Conservation (phyloP, 306 rosid genomes). For the Cucurbita ficifolia region DNA sequence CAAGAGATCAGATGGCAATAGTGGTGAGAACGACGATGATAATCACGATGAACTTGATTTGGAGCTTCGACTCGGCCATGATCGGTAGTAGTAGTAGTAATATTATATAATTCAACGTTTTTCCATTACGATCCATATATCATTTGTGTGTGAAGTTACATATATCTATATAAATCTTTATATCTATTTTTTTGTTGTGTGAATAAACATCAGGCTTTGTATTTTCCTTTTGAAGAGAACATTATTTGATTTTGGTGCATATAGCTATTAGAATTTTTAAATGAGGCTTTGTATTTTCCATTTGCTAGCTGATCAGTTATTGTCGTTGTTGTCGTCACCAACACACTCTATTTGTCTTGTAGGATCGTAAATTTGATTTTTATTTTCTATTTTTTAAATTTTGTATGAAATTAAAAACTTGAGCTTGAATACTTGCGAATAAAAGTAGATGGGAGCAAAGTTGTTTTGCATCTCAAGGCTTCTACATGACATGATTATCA, state of each 20-base stretch:
- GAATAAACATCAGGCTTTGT: background rate
- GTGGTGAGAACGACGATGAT: background rate
- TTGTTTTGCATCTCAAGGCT: background rate
- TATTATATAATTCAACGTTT: background rate
- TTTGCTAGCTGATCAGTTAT: too few relatives aligned
- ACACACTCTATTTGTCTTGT: background rate
- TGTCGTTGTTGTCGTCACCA: background rate
- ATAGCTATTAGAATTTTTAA: background rate
- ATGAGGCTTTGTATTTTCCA: too few relatives aligned
- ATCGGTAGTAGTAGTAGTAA: slow-evolving; percentile 20
- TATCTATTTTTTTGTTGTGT: background rate
- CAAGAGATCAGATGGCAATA: slow-evolving; percentile 12
- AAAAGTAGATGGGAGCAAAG: background rate
- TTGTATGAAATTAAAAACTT: background rate
- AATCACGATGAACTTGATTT: slow-evolving; percentile 40
- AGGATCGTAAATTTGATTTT: background rate
- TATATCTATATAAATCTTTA: background rate
- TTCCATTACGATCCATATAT: background rate
- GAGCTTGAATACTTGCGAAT: background rate
- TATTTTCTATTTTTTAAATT: background rate
- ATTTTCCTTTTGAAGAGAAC: slow-evolving; percentile 3
- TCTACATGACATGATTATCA: slow-evolving; percentile 2
- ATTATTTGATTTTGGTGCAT: background rate
- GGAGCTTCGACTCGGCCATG: slow-evolving; percentile 85
- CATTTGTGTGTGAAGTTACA: background rate